Evolutionary conservation across 2,329 filamentous ascomycete species (phyloP).

Genomic region (Rhynchosporium agropyri): DNA sequence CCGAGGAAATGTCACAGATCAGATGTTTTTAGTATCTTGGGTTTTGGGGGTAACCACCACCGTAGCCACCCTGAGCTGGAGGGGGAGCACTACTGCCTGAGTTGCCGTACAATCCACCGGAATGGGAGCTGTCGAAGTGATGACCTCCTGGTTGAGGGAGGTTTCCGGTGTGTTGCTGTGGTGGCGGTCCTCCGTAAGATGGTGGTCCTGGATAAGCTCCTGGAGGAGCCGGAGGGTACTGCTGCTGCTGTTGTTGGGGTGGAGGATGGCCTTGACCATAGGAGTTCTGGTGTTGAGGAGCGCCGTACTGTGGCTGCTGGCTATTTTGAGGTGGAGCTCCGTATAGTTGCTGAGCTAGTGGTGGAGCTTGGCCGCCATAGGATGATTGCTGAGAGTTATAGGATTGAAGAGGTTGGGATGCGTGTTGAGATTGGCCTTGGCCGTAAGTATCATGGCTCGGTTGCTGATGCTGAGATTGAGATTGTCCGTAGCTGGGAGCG

Average conservation of each 20-base stretch:
- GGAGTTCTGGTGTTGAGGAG: constrained; percentile 33
- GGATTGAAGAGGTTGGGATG: constrained; percentile 19
- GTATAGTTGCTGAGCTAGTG: constrained; percentile 20
- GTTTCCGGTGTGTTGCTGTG: constrained; percentile 30
- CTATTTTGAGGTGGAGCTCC: constrained; percentile 20
- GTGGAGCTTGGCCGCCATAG: constrained; percentile 13
- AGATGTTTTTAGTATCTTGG: constrained; percentile 10
- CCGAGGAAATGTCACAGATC: background rate
- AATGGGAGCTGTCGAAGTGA: constrained; percentile 34
- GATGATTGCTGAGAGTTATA: constrained; percentile 20
- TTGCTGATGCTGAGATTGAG: constrained; percentile 20
- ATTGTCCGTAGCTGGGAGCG: constrained; percentile 22
- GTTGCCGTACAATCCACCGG: constrained; percentile 36
- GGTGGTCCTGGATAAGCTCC: constrained; percentile 19
- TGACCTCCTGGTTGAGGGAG: constrained; percentile 31
- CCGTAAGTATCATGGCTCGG: constrained; percentile 21
- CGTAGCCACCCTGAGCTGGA: constrained; percentile 27
- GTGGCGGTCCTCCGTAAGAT: constrained; percentile 28
- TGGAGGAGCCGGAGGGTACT: constrained; percentile 23
- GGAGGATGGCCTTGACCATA: constrained; percentile 29
- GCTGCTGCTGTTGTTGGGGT: constrained; percentile 26
- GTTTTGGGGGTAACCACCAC: constrained; percentile 11
- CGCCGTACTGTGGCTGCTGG: constrained; percentile 36
- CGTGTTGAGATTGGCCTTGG: constrained; percentile 22
- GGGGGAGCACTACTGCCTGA: constrained; percentile 21